Evolutionary conservation across 148 eudicot genomes (phyloP).

Genomic region (Linanthus parryae): DNA sequence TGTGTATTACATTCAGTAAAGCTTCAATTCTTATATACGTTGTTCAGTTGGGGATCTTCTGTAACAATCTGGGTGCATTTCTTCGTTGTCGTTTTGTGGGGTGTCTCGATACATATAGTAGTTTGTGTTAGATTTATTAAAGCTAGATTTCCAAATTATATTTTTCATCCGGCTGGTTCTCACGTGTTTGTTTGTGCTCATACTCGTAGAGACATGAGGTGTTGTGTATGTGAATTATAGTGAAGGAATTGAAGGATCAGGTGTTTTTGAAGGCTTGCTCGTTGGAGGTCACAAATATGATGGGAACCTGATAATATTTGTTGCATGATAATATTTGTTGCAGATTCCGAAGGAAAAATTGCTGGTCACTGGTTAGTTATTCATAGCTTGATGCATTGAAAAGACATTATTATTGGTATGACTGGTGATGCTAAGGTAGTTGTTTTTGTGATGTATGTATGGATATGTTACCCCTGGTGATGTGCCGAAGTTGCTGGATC

Average conservation of each 20-base stretch:
- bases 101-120: too few relatives aligned
- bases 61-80: too few relatives aligned
- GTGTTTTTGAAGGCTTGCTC: slow-evolving; percentile 85
- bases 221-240: slow-evolving; percentile 95
- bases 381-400: too few relatives aligned
- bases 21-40: too few relatives aligned
- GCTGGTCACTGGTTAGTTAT: slow-evolving; percentile 87
- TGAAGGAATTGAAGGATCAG: slow-evolving; percentile 53
- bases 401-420: background rate
- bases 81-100: too few relatives aligned
- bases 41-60: too few relatives aligned
- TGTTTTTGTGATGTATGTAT: slow-evolving; percentile 64
- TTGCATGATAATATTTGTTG: too few relatives aligned
- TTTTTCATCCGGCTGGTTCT: slow-evolving; percentile 74
- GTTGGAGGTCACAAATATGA: slow-evolving; percentile 98
- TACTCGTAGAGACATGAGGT: slow-evolving; percentile 71
- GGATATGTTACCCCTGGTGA: slow-evolving; percentile 92
- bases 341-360: slow-evolving; percentile 62
- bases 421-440: too few relatives aligned
- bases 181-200: slow-evolving; percentile 88
- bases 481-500: slow-evolving; percentile 69
- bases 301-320: slow-evolving; percentile 80
- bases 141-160: too few relatives aligned
- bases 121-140: too few relatives aligned
- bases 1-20: too few relatives aligned